A percentile compares a stretch with the other conserved stretches of the same genome.
Conservation (phyloP, 2,329 filamentous ascomycete species). For the Talaromyces sp. region DNA sequence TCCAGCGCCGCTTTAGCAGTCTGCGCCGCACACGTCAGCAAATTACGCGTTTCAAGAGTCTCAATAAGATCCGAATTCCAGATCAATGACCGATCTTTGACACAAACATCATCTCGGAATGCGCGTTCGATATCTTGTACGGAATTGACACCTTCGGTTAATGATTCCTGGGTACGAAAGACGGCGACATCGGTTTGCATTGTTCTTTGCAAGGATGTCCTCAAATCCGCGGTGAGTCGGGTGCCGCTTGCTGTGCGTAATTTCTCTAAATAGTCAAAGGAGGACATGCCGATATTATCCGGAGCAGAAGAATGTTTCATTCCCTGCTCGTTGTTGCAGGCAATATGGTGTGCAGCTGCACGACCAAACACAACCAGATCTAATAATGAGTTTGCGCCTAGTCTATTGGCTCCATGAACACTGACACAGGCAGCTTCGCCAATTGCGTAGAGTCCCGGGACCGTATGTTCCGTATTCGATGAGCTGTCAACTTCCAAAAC, state of each 20-base stretch:
- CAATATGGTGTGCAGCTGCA: slow-evolving; percentile 95
- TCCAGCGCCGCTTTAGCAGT: slow-evolving; percentile 86
- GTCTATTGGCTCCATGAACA: slow-evolving; percentile 95
- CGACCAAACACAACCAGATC: slow-evolving; percentile 97
- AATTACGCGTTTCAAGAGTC: slow-evolving; percentile 89
- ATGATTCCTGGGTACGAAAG: slow-evolving; percentile 88
- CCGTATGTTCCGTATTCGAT: slow-evolving; percentile 75
- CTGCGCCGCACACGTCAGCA: slow-evolving; percentile 95
- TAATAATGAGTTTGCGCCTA: slow-evolving; percentile 96
- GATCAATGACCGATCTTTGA: slow-evolving; percentile 99
- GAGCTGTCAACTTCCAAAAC: slow-evolving; percentile 82
- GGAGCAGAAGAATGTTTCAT: slow-evolving; percentile 75
- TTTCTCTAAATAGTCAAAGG: slow-evolving; percentile 80
- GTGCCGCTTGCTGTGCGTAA: slow-evolving; percentile 79
- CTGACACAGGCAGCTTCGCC: slow-evolving; percentile 97
- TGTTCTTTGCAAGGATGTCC: slow-evolving; percentile 90
- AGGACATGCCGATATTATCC: slow-evolving; percentile 79
- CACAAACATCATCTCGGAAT: slow-evolving; percentile 81
- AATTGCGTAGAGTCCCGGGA: slow-evolving; percentile 91
- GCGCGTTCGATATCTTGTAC: slow-evolving; percentile 76
- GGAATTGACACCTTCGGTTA: slow-evolving; percentile 87
- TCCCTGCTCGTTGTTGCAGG: slow-evolving; percentile 82
- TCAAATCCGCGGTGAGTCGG: slow-evolving; percentile 83
- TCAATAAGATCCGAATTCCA: slow-evolving; percentile 98
- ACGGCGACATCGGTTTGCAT: slow-evolving; percentile 98